Percentiles rank a stretch among this genome's conserved stretches.
phyloP scores from a whole-genome alignment of 2,329 filamentous ascomycete genomes.

The Phialophora chinensis region DNA sequence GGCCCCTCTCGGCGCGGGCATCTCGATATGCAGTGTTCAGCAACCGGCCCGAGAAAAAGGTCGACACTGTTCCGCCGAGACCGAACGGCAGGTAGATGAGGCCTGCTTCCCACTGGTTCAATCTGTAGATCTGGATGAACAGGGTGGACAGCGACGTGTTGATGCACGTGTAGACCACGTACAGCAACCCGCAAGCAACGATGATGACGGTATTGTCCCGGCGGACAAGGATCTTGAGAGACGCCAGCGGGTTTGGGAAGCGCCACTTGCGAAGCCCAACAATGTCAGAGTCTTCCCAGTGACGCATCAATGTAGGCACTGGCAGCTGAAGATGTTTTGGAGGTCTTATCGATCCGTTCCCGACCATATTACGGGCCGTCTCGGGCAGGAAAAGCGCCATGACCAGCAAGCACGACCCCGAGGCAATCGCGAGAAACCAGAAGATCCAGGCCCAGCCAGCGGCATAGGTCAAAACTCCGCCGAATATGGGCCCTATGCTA shows the following conservation, averaged over 20 bases:
- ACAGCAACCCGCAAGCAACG: neutral
- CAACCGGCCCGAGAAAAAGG: neutral
- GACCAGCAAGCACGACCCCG: constrained; percentile 35
- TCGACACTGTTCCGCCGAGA: neutral
- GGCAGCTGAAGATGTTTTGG: constrained; percentile 19
- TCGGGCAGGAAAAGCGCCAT: constrained; percentile 42
- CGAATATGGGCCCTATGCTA: constrained; percentile 58
- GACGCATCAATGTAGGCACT: neutral
- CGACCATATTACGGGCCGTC: constrained; percentile 45
- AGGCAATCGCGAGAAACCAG: constrained; percentile 60
- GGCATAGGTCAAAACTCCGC: constrained; percentile 54
- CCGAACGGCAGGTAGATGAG: constrained; percentile 54
- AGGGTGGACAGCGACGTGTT: constrained; percentile 5
- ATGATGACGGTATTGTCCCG: neutral
- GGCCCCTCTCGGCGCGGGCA: constrained; percentile 26
- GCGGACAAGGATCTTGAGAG: neutral
- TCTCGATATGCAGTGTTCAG: constrained; percentile 25
- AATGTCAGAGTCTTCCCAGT: neutral
- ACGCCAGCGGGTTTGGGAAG: neutral
- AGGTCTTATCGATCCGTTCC: constrained; percentile 41
- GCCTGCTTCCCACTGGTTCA: constrained; percentile 50
- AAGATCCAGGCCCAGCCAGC: constrained; percentile 61
- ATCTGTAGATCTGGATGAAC: constrained; percentile 42
- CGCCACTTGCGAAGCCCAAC: neutral
- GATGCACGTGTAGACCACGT: neutral